Base-by-base conservation (phyloP, 1,139 yeast species). In the Yamadazyma pseudoaaseri region DNA sequence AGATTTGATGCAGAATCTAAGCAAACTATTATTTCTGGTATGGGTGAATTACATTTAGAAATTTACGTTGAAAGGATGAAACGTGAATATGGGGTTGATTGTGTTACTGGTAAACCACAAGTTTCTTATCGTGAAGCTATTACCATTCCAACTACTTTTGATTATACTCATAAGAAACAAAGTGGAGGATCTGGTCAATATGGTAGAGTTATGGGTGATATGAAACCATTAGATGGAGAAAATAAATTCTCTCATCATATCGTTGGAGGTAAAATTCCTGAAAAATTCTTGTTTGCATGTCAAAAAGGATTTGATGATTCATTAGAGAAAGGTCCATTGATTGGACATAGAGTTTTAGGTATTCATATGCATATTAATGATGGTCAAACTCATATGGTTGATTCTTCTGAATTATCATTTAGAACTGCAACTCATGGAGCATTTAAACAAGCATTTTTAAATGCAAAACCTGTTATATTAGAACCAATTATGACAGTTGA, bases 131-230 rank as follows among this genome's bases (percentile, higher is more conserved):
- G 99, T 64, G 99, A 94, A 68, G 84, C 98, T 26, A 81, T 92
- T 45, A 71, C 86, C 26, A 60, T 73, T 5, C 70, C 85, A 26
- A 74, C 92, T 17, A 71, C 79, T n/a, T 90, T 92, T 55, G 97
- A 92, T 59, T 87, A 79, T 68, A 86, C 96, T 21, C 97, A 90
- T 71, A 92, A 92, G 76, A 90, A 90, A 60, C 99, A 92, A 71
- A 79, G 94, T 55, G 99, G 99, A 63, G 99, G 99, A 76, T 95
- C 98, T 47, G 99, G 99, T 68, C 99, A 92, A 70, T 92, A 81
- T 59, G 98, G 96, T 64, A 82, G 94, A 69, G 97, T 92, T 51
- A 86, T 90, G 63, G 99, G 99, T 56, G 78, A 73, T 37, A 64
- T 94, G 65, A 64, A 73, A 10, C 82, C 92, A 30, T 57, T 76